These are phyloP conservation scores for Annona cherimola DNA, from an alignment of 164 flowering plant genomes.

Conservation along the genomic window DNA sequence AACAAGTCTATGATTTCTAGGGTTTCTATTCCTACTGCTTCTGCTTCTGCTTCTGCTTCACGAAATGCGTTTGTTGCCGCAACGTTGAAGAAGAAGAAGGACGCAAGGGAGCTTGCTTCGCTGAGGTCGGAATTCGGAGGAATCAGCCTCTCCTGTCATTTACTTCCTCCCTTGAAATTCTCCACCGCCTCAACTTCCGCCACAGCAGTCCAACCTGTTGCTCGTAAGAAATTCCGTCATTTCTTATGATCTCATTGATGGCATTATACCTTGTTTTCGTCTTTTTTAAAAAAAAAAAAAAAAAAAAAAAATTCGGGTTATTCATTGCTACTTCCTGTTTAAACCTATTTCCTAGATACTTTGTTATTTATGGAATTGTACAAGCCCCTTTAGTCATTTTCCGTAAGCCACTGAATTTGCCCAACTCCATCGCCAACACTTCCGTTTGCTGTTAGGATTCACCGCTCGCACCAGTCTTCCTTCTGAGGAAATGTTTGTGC, in stretches of 20 bases:
- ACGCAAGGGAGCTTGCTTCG: slow-evolving; percentile 10
- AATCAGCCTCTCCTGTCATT: slow-evolving; percentile 32
- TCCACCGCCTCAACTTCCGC: slow-evolving; percentile 26
- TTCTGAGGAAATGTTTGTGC: background rate
- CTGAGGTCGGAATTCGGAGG: slow-evolving; percentile 56
- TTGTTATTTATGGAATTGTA: background rate
- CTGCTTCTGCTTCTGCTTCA: background rate
- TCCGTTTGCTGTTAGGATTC: background rate
- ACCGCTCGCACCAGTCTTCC: background rate
- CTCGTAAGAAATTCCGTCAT: slow-evolving; percentile 28
- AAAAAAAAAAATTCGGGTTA: no score
- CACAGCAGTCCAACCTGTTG: slow-evolving; percentile 34
- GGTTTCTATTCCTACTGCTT: background rate
- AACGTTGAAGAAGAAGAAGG: background rate
- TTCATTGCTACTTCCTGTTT: background rate
- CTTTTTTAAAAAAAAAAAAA: no score
- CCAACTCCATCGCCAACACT: background rate
- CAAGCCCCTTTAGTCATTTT: background rate
- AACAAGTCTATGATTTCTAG: background rate
- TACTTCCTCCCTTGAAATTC: background rate
- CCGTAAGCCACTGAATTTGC: background rate
- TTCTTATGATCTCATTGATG: background rate
- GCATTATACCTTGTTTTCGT: background rate
- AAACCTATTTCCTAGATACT: background rate
- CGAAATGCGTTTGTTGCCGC: no score